Percentiles rank a stretch among this genome's conserved stretches.
These are phyloP conservation scores for Ophiocordyceps australis DNA, from an alignment of 2,329 filamentous ascomycete genomes.

Conservation along the genomic window DNA sequence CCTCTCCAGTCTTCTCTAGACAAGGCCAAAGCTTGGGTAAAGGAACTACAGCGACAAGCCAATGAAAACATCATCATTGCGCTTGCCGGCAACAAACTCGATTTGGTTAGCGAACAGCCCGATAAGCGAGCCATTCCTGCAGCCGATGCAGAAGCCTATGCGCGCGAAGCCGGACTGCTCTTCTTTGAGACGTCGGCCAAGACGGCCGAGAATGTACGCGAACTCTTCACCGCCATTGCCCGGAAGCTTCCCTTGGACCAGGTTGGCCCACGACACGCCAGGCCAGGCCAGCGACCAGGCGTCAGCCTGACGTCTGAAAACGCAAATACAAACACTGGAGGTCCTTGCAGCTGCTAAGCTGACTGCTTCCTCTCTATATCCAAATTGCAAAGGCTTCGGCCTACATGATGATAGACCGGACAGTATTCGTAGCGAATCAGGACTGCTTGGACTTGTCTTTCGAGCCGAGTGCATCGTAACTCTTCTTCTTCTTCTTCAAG, in stretches of 20 bases:
- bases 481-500: too few relatives aligned
- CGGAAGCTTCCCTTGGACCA: constrained; percentile 96
- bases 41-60: constrained; percentile 93
- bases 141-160: constrained; percentile 87
- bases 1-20: constrained; percentile 67
- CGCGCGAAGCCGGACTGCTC: constrained; percentile 76
- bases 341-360: constrained; percentile 35
- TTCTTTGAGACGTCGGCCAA: constrained; percentile 99
- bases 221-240: constrained; percentile 92
- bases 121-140: constrained; percentile 87
- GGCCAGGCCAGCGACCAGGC: constrained; percentile 42
- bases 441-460: constrained; percentile 8
- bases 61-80: constrained; percentile 99
- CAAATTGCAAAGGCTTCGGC: too few relatives aligned
- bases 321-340: constrained; percentile 35
- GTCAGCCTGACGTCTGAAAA: constrained; percentile 39
- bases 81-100: constrained; percentile 91
- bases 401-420: too few relatives aligned
- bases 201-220: constrained; percentile 87
- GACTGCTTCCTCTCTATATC: too few relatives aligned
- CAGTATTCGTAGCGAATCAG: too few relatives aligned
- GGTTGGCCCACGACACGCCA: constrained; percentile 74
- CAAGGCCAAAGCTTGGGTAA: constrained; percentile 98
- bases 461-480: constrained; percentile 12
- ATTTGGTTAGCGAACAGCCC: constrained; percentile 83